Percentiles rank a stretch among this genome's conserved stretches.
Evolutionary conservation across 2,329 filamentous ascomycete genomes (phyloP).

Genomic region (Nannizziopsis barbatae): DNA sequence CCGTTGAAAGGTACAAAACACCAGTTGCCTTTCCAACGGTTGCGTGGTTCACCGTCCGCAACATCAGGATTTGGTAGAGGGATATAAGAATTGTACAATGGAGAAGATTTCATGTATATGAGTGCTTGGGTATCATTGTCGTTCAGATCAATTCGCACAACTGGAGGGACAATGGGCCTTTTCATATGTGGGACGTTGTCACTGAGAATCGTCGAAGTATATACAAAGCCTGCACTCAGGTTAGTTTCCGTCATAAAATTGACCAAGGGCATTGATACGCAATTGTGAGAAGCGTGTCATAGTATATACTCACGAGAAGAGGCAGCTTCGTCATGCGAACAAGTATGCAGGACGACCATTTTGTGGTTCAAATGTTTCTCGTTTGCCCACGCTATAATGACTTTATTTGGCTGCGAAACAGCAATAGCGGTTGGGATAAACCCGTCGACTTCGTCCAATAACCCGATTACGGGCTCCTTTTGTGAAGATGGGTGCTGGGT

Average conservation of each 20-base stretch:
- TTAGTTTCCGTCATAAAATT: not conserved
- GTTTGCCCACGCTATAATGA: conserved; percentile 15
- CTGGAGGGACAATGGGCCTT: conserved; percentile 13
- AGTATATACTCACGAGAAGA: conserved; percentile 5
- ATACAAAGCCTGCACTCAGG: conserved; percentile 1
- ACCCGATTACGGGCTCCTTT: not conserved
- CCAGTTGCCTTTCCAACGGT: conserved; percentile 15
- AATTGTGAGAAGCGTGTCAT: too few relatives aligned
- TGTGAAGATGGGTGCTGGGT: conserved; percentile 16
- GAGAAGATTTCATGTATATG: conserved; percentile 25
- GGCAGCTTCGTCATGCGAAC: not conserved
- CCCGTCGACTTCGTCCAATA: conserved; percentile 4
- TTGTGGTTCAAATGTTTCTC: not conserved
- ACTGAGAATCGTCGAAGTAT: not conserved
- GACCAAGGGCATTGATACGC: too few relatives aligned
- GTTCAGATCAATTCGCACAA: conserved; percentile 27
- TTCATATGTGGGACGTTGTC: not conserved
- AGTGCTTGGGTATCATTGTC: conserved; percentile 29
- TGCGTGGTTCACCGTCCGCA: conserved; percentile 14
- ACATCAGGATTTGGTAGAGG: conserved; percentile 15
- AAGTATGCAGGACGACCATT: conserved; percentile 6
- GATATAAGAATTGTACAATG: conserved; percentile 29
- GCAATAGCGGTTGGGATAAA: conserved; percentile 12
- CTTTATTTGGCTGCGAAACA: conserved; percentile 1
- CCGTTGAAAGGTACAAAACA: conserved; percentile 2